Evolutionary conservation across 352 stramenopile species (phyloP), one percentile per base, ranked within the genome.

Genomic region (Peronospora destructor): DNA sequence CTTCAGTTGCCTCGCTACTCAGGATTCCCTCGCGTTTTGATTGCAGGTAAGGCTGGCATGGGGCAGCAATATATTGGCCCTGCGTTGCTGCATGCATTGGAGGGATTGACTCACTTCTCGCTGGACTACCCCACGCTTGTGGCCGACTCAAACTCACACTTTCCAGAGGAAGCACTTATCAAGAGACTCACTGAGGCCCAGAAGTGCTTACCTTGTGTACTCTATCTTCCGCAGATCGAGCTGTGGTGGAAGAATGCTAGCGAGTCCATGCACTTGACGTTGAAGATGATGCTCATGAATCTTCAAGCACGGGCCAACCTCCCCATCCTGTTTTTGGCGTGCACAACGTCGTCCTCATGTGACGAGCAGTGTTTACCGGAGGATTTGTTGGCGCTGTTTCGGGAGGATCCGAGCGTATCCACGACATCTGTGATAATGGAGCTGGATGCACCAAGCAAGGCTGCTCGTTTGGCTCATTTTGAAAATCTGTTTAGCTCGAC

Each of bases 281-380:
- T 93, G 17, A 84, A 87, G 64, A 86, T 93, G 74, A 80, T 91
- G 76, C 55, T 94, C 21, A 74, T 74, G 61, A 71, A 74, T 52
- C 72, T 87, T 60, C 77, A 90, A 53, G 67, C 64, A 23, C 75
- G 79, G 25, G 51, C 73, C 4, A 85, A 85, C 38, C 48, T 94
- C 1, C 77, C 83, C 0, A 64, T 94, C 4, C 45, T 94, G 19
- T 87, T 94, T 43, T 56, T 94, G n/a, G 80, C 83, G 1, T 82
- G 68, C 23, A 87, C 82, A 25, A 71, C 72, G 7, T 74, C 60
- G 17, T 58, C 70, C 4, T 56, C 64, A 0, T 52, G 49, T 30
- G 43, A 59, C 0, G 44, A 71, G 11, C 6, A 56, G 30, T 41
- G 19, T 26, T 46, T 94, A 21, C 75, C 83, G 1, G 29, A 65